Evolutionary conservation across 768 basidiomycete species (phyloP).

Genomic region (Boletus bicolor): DNA sequence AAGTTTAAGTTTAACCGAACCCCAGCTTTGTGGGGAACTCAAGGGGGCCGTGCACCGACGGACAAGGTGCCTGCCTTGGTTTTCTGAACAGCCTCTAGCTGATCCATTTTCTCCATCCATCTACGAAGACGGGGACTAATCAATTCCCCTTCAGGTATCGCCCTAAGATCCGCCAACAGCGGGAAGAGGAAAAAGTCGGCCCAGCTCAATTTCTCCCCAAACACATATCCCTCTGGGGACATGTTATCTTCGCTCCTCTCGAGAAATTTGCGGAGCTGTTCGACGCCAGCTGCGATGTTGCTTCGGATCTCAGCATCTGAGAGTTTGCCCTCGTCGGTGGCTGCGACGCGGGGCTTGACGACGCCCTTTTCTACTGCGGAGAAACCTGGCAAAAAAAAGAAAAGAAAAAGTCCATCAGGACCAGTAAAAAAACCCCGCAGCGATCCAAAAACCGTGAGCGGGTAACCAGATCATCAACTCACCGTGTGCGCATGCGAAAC

Average conservation of each 20-base stretch:
- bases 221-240: conserved; percentile 28
- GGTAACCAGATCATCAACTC: not conserved
- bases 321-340: conserved; percentile 20
- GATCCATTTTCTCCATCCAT: conserved; percentile 28
- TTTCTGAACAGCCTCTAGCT: conserved; percentile 23
- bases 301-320: conserved; percentile 23
- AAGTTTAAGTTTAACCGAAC: no score
- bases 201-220: conserved; percentile 28
- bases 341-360: conserved; percentile 32
- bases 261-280: conserved; percentile 17
- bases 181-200: conserved; percentile 35
- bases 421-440: not conserved
- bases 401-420: not conserved
- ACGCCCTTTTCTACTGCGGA: conserved; percentile 29
- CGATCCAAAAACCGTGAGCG: not conserved
- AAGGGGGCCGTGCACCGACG: conserved; percentile 26
- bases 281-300: conserved; percentile 19
- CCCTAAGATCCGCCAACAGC: conserved; percentile 29
- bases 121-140: conserved; percentile 19
- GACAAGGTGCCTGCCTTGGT: conserved; percentile 27
- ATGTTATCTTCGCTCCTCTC: conserved; percentile 18
- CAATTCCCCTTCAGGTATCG: conserved; percentile 26
- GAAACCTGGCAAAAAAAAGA: conserved; percentile 21
- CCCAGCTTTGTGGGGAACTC: not conserved
- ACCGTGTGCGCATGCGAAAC: conserved; percentile 26